Evolutionary conservation across 495 filamentous ascomycete species (phyloP).

Genomic region (Astrothelium macrocarpum): DNA sequence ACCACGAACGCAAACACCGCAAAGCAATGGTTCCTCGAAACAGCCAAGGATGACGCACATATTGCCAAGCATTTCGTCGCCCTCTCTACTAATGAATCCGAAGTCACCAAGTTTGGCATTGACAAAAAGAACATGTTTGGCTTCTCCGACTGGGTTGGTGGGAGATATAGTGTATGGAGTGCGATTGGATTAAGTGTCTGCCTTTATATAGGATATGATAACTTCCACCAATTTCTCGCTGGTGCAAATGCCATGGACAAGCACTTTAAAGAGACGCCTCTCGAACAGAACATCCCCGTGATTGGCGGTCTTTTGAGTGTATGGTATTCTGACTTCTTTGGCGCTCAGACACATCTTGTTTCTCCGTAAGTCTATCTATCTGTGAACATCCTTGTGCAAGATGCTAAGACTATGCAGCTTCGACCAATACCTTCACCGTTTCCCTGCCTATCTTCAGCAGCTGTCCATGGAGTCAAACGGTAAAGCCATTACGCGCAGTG

Average conservation of each 20-base stretch:
- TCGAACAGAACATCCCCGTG: conserved; percentile 90
- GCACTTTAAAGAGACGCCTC: conserved; percentile 84
- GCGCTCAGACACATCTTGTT: conserved; percentile 92
- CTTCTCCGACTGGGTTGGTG: conserved; percentile 96
- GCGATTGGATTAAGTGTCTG: conserved; percentile 92
- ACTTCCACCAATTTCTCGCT: conserved; percentile 92
- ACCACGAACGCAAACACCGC: conserved; percentile 93
- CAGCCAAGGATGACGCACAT: conserved; percentile 58
- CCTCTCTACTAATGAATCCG: conserved; percentile 86
- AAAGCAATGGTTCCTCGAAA: conserved; percentile 92
- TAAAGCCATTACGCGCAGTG: conserved; percentile 87
- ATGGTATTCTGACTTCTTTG: conserved; percentile 98
- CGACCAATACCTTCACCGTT: conserved; percentile 97
- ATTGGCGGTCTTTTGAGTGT: conserved; percentile 89
- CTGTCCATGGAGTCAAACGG: conserved; percentile 99
- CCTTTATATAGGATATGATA: conserved; percentile 91
- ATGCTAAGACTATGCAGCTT: conserved; percentile 44
- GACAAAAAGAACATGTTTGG: conserved; percentile 98
- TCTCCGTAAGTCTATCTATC: conserved; percentile 53
- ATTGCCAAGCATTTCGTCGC: conserved; percentile 99
- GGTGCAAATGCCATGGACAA: conserved; percentile 97
- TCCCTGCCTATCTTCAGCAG: conserved; percentile 98
- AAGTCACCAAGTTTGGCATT: conserved; percentile 97
- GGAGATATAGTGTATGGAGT: conserved; percentile 96
- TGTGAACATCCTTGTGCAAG: not conserved